Evolutionary conservation across 2,329 filamentous ascomycete genomes (phyloP), one percentile per base, ranked within the genome.

Genomic region (Aaosphaeria pasadenensis): DNA sequence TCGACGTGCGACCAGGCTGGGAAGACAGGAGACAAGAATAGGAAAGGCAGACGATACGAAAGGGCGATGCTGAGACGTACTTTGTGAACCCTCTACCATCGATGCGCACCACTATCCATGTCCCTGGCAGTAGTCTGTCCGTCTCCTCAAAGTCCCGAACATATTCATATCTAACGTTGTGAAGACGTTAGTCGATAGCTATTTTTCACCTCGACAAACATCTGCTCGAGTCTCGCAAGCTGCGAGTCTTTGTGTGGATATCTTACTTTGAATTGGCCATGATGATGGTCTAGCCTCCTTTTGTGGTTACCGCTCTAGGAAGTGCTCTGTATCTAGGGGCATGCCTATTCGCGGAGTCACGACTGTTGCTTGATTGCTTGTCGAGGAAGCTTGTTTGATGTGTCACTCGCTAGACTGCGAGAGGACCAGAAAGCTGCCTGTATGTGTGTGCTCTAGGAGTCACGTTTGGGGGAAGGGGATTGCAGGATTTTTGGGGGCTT

Each of bases 61-160:
- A 46, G 39, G 30, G 17, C 17, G 17, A 35, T 33, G 42, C 35
- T 13, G 33, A 44, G 28, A 52, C 57, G 7, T 61, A 95, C 90
- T 95, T 96, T 62, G 91, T 94, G 72, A 99, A 99, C 13, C 91
- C 91, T 55, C 92, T 82, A 28, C 94, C 94, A 72, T 99, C 94
- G 62, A 99, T 86, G 51, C 94, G 86, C 47, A 99, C 85, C 17
- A 97, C 90, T 48, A 97, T 87, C 91, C 91, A 99, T 29, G 92
- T 97, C 66, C 95, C 95, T 46, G 86, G 89, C 24, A 97, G 79
- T 38, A 99, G 75, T 42, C 74, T 73, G 65, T 96, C 91, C 5
- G 85, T 75, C 64, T 88, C 88, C 77, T 99, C 94, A 64, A 97
- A 97, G 42, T 77, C 73, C 67, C 89, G 89, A 54, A 97, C 92